Evolutionary conservation across 805 yeast species (phyloP), one percentile per base, ranked within the genome.

Genomic region (Candida germanica): DNA sequence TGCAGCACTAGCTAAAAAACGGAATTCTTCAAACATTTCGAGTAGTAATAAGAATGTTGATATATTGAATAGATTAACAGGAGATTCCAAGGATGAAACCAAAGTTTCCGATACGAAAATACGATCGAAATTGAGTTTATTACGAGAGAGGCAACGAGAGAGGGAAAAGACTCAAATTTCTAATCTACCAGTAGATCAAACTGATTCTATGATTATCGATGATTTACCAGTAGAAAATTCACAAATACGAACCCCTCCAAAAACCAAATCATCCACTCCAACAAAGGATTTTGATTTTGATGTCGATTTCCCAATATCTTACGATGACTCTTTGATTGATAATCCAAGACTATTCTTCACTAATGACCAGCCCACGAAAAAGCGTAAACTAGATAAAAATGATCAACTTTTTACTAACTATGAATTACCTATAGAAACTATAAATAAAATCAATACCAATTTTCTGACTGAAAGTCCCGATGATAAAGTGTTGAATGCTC

Each of bases 401-500:
- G 59, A 56, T 36, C 46, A 50, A 36, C 61, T 66, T 26, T 50
- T 65, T 65, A 67, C 73, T 67, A 66, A 67, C 73, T 41, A 51
- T 27, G 60, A 57, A 39, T 47, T 56, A 35, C 45, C 55, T 54
- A 38, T 46, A 61, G 69, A 56, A 39, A 52, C 49, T 36, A 39
- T 54, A 6, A 56, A 54, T 44, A 69, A 65, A 56, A 71, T 74
- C 2, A 65, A 69, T 31, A 50, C 67, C 29, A 82, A 78, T 46
- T 87, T 87, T 47, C 55, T 59, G 9, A 66, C 70, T 43, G 88
- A 88, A 11, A 83, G 95, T 47, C 96, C 96, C 4, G 97, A 89
- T 61, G 96, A 87, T 51, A 57, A 69, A 32, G 70, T 83, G 3
- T 51, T 75, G 33, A 57, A 62, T 26, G 87, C 87, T 1, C 93